Evolutionary conservation across 139 green algal species (phyloP), one percentile per base, ranked within the genome.

Genomic region (Desmodesmus armatus): DNA sequence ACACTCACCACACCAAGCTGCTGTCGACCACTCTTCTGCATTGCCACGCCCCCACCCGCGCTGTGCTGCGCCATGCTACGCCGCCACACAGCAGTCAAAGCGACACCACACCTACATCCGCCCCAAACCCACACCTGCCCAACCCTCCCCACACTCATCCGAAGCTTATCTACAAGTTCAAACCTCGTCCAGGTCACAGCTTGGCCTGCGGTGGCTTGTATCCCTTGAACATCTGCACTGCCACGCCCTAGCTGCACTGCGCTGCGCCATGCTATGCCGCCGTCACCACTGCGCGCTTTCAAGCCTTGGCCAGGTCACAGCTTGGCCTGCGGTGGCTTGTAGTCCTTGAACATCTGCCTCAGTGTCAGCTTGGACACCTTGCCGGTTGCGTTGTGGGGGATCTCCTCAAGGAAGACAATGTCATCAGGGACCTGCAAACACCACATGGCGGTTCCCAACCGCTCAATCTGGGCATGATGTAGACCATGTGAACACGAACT

Each of bases 351-450:
- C 86, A 93, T 88, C 65, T 91, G 62, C 23, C 93, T 74, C 82
- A 96, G 87, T 1, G 87, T 81, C 29, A 94, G 84, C 87, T 96
- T 96, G 66, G 85, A 93, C 65, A 96, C 92, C 51, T 97, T 97
- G 49, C 94, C 93, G 11, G 94, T 94, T 27, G 92, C 92, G 58
- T 93, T 96, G 87, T 96, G 92, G 21, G 94, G 94, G 31, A 97
- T 92, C 74, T 94, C 92, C 13, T 89, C 70, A 17, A 84, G 39
- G 51, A 84, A 84, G 0, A 43, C 78, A 6, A 84, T 40, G 40
- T 76, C 78, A 49, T 75, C 63, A 21, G 78, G 62, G 31, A 58
- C n/a, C n/a, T n/a, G n/a, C n/a, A n/a, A n/a, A n/a, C n/a, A n/a
- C n/a, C n/a, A 65, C 21, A n/a, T n/a, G n/a, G n/a, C n/a, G n/a